phyloP scores from a whole-genome alignment of 495 filamentous ascomycete genomes.

The Daldinia decipiens region DNA sequence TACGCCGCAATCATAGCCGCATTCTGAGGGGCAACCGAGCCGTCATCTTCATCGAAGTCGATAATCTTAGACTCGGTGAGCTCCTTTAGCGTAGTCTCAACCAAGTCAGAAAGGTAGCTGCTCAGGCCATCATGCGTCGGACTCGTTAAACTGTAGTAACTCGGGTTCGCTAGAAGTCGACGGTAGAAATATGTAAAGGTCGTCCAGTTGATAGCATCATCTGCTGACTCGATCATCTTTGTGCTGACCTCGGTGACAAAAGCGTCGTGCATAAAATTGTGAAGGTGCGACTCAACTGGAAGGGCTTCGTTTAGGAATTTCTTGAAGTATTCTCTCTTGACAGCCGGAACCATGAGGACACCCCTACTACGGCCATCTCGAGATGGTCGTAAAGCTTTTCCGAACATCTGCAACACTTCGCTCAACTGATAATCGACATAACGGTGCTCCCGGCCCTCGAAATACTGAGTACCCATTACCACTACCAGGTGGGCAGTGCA shows the following conservation, averaged over 20 bases:
- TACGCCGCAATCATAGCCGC: constrained; percentile 98
- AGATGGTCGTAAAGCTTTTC: constrained; percentile 83
- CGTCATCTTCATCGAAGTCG: constrained; percentile 96
- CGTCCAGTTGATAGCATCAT: constrained; percentile 98
- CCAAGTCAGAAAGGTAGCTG: constrained; percentile 92
- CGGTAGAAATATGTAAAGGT: constrained; percentile 99
- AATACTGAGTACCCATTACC: constrained; percentile 99
- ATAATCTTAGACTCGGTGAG: constrained; percentile 94
- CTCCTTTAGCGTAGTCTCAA: constrained; percentile 92
- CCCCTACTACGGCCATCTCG: constrained; percentile 83
- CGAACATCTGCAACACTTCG: constrained; percentile 99
- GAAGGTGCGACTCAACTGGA: constrained; percentile 93
- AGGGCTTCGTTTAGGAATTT: constrained; percentile 98
- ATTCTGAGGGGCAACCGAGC: constrained; percentile 87
- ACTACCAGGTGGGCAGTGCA: constrained; percentile 89
- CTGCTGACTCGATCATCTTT: constrained; percentile 89
- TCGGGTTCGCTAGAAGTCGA: constrained; percentile 94
- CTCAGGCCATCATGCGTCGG: constrained; percentile 92
- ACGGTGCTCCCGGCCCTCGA: constrained; percentile 94
- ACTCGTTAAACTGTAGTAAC: constrained; percentile 91
- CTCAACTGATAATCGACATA: constrained; percentile 97
- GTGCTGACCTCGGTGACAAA: constrained; percentile 98
- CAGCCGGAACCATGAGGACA: constrained; percentile 92
- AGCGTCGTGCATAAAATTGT: constrained; percentile 90
- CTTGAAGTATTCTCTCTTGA: constrained; percentile 97